Conservation (phyloP, 2,329 filamentous ascomycete species). For the Mycocentrospora acerina region DNA sequence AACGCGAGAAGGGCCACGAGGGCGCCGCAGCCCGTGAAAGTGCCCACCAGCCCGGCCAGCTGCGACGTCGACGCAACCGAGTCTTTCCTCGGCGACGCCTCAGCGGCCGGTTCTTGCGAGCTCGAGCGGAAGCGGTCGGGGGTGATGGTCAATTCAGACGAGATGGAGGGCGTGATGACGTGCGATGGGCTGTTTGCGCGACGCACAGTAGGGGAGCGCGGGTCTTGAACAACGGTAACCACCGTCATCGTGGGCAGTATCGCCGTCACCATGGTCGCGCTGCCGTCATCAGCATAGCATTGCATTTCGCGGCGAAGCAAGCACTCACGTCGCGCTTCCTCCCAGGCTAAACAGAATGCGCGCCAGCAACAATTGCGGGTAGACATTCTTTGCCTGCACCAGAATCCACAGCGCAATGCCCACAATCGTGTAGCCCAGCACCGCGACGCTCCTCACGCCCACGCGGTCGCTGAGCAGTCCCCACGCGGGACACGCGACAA, state of each 20-base stretch:
- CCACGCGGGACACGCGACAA: conserved; percentile 79
- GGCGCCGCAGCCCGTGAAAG: conserved; percentile 91
- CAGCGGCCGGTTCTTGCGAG: conserved; percentile 17
- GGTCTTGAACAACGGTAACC: conserved; percentile 26
- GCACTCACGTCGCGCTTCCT: conserved; percentile 74
- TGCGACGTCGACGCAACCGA: conserved; percentile 54
- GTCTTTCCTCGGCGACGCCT: conserved; percentile 18
- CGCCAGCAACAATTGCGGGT: conserved; percentile 83
- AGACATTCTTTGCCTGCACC: conserved; percentile 83
- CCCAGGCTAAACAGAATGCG: conserved; percentile 87
- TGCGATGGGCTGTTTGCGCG: conserved; percentile 49
- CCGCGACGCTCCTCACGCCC: conserved; percentile 65
- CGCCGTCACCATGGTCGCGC: conserved; percentile 92
- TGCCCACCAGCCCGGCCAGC: conserved; percentile 84
- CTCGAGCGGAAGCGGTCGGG: conserved; percentile 54
- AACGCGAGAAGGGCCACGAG: conserved; percentile 81
- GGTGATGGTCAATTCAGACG: conserved; percentile 75
- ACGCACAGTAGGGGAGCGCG: conserved; percentile 25
- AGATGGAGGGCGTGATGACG: conserved; percentile 66
- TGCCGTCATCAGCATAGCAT: conserved; percentile 24
- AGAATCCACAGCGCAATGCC: conserved; percentile 75
- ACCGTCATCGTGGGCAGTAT: conserved; percentile 73
- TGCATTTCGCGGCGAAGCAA: not conserved
- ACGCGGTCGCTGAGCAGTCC: conserved; percentile 75
- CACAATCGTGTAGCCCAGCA: conserved; percentile 80